Base-by-base conservation (phyloP, 2,329 filamentous ascomycete genomes). In the Cladosporium cucumerinum region DNA sequence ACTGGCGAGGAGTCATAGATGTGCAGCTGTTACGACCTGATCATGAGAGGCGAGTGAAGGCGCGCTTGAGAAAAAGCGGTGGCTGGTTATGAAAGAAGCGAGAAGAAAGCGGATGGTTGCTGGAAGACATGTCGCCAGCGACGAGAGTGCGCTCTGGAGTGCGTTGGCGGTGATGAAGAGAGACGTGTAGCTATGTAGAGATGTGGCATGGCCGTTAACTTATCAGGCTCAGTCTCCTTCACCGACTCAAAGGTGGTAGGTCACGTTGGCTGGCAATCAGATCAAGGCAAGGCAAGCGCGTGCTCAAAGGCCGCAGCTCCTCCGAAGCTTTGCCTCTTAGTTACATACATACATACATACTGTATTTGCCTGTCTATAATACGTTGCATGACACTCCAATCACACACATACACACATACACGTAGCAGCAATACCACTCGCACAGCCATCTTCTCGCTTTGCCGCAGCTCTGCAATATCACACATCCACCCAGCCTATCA, bases 1-100 rank as follows among this genome's bases (percentile, higher is more conserved):
- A 74, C 83, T 14, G 81, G 52, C 25, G 62, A 64, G 55, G 62
- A 58, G 28, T 59, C 62, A 18, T 64, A 54, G 30, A 32, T 28
- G 26, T 12, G 26, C 26, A 21, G 28, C 30, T 30, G 26, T 54
- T 28, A 32, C 3, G 16, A 28, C 28, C 2, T 23, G 11, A 2
- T 32, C n/a, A 26, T 34, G 54, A 25, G 54, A 21, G 30, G 26
- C 28, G 54, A 57, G 10, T 21, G 51, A 30, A 18, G 14, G 51
- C 26, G 51, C 26, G 10, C 30, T 12, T 12, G 18, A 21, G 25
- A n/a, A 21, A 6, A 43, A 14, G 18, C 18, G 39, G 7, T 21
- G n/a, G 39, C 1, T 21, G 51, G n/a, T 7, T 4, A 26, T 18
- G 16, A 21, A 28, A n/a, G 18, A 18, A 30, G 3, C 2, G 51